A percentile compares a stretch with the other conserved stretches of the same genome.
Conservation (phyloP, 306 rosid genomes). For the Astragalus membranaceus region DNA sequence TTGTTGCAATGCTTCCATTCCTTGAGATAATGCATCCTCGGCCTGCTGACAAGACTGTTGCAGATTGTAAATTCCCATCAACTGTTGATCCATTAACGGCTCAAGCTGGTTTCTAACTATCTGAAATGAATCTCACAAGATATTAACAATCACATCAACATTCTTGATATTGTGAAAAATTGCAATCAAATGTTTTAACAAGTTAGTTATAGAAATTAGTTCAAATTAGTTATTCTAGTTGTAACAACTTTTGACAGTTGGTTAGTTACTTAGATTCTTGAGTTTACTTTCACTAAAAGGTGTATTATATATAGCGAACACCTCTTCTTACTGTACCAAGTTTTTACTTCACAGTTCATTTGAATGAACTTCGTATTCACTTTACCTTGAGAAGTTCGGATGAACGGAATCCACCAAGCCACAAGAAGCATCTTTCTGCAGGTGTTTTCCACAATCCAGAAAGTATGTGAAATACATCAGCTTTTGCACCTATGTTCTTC, state of each 20-base stretch:
- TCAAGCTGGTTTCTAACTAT: slow-evolving; percentile 76
- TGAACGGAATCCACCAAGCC: slow-evolving; percentile 85
- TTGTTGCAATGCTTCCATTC: slow-evolving; percentile 87
- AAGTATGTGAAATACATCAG: slow-evolving; percentile 83
- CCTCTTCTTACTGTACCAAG: too few relatives aligned
- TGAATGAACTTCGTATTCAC: too few relatives aligned
- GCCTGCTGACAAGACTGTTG: slow-evolving; percentile 85
- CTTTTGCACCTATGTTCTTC: slow-evolving; percentile 67
- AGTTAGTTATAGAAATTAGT: too few relatives aligned
- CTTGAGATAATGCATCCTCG: slow-evolving; percentile 90
- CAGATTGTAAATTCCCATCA: slow-evolving; percentile 71
- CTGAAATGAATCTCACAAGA: slow-evolving; percentile 38
- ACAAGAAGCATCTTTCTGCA: slow-evolving; percentile 84
- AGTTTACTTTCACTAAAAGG: too few relatives aligned
- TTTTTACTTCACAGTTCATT: too few relatives aligned
- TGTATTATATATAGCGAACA: too few relatives aligned
- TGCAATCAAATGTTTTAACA: too few relatives aligned
- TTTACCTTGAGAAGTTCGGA: slow-evolving; percentile 88
- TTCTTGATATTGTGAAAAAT: too few relatives aligned
- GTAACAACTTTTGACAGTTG: too few relatives aligned
- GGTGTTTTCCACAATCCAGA: slow-evolving; percentile 92
- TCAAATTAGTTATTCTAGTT: too few relatives aligned
- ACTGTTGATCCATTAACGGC: slow-evolving; percentile 64
- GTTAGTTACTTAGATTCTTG: too few relatives aligned
- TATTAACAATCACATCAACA: too few relatives aligned